Percentiles rank a stretch among this genome's conserved stretches.
phyloP scores from a whole-genome alignment of 2,329 filamentous ascomycete species.

The Aspergillus quadrilineatus region DNA sequence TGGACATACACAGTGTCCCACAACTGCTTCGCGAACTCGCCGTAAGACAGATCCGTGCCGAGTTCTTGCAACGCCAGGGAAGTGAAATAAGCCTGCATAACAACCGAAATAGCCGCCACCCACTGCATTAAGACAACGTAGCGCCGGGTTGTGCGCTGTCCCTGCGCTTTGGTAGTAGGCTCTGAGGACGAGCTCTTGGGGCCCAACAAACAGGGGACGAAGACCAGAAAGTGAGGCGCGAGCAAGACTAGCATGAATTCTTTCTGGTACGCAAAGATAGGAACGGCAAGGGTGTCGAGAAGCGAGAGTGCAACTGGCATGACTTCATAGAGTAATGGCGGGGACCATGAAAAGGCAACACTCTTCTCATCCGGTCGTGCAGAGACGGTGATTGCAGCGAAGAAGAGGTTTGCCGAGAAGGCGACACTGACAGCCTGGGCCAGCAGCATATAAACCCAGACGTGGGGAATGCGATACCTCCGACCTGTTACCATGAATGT shows the following conservation, averaged over 20 bases:
- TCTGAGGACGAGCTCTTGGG: background rate
- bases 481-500: constrained; percentile 35
- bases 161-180: background rate
- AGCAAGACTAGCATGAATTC: constrained; percentile 26
- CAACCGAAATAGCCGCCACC: constrained; percentile 37
- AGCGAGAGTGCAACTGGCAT: constrained; percentile 17
- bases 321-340: constrained; percentile 11
- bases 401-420: constrained; percentile 64
- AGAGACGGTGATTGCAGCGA: constrained; percentile 21
- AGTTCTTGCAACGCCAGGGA: constrained; percentile 6
- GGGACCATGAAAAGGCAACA: background rate
- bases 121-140: constrained; percentile 18
- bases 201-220: constrained; percentile 14
- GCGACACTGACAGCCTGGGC: constrained; percentile 61
- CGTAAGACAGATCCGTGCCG: background rate
- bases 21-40: constrained; percentile 36
- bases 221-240: constrained; percentile 25
- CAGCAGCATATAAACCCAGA: constrained; percentile 59
- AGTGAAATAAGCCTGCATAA: constrained; percentile 21
- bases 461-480: constrained; percentile 55
- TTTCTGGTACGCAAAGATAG: constrained; percentile 19
- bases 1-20: constrained; percentile 56
- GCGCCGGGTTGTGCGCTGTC: constrained; percentile 12
- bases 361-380: background rate
- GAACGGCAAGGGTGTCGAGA: constrained; percentile 19